Conservation (phyloP, 2,329 filamentous ascomycete species). For the Ophiostoma sp. region DNA sequence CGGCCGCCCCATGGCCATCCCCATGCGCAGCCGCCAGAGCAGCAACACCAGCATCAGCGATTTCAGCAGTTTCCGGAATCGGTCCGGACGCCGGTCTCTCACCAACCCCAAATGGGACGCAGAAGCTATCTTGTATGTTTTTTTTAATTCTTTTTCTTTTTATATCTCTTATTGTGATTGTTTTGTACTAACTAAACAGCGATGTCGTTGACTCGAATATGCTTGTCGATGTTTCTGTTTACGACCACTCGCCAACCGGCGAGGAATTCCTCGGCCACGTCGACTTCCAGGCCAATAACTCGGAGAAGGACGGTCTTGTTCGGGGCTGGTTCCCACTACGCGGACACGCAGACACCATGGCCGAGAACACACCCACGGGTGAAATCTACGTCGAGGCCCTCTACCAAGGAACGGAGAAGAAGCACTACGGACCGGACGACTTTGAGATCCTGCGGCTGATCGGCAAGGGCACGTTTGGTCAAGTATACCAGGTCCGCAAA, state of each 20-base stretch:
- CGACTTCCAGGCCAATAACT: constrained; percentile 64
- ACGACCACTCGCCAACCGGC: constrained; percentile 67
- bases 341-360: constrained; percentile 64
- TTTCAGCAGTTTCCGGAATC: constrained; percentile 54
- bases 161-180: background rate
- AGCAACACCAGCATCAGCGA: constrained; percentile 85
- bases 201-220: constrained; percentile 91
- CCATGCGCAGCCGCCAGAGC: constrained; percentile 94
- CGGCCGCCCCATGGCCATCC: constrained; percentile 84
- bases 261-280: constrained; percentile 92
- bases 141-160: background rate
- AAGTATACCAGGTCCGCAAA: constrained; percentile 97
- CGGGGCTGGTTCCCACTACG: constrained; percentile 82
- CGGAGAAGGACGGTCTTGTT: constrained; percentile 62
- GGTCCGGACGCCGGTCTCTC: constrained; percentile 53
- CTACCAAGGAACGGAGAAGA: constrained; percentile 84
- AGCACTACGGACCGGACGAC: constrained; percentile 87
- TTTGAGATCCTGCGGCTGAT: constrained; percentile 96
- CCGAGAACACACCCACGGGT: constrained; percentile 71
- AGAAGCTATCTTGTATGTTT: constrained; percentile 83
- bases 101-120: constrained; percentile 94
- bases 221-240: constrained; percentile 86
- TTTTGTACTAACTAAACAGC: constrained; percentile 43
- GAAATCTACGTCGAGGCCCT: constrained; percentile 83
- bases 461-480: constrained; percentile 95